Percentiles rank a stretch among this genome's conserved stretches.
These are phyloP conservation scores for Penicillium diatomitis DNA, from an alignment of 495 filamentous ascomycete species.

Conservation along the genomic window DNA sequence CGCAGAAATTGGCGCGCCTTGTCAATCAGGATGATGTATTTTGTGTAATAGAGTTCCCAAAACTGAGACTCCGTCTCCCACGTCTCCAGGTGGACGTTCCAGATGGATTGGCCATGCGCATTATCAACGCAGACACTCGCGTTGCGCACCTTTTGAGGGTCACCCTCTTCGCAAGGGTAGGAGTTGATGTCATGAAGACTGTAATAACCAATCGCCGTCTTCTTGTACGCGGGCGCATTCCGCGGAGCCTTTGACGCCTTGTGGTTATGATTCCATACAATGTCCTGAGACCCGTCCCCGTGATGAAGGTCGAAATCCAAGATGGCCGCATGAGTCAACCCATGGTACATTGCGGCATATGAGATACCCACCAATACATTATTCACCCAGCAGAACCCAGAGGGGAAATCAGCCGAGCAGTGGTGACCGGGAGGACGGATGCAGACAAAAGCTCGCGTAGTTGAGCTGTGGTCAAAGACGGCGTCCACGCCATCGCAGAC, in stretches of 20 bases:
- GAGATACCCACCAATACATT: constrained; percentile 96
- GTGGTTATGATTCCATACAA: constrained; percentile 79
- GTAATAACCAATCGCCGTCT: constrained; percentile 86
- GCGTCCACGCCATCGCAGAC: constrained; percentile 86
- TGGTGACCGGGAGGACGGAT: constrained; percentile 89
- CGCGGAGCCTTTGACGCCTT: constrained; percentile 46
- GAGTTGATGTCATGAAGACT: constrained; percentile 97
- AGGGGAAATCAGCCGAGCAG: constrained; percentile 78
- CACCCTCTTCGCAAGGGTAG: constrained; percentile 86
- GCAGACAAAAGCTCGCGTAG: constrained; percentile 68
- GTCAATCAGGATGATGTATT: constrained; percentile 64
- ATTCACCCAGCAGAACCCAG: constrained; percentile 97
- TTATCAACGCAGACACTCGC: constrained; percentile 89
- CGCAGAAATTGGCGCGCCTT: constrained; percentile 72
- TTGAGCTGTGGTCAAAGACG: constrained; percentile 54
- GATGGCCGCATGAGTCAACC: constrained; percentile 87
- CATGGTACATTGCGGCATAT: constrained; percentile 71
- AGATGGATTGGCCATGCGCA: constrained; percentile 83
- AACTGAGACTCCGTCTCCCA: constrained; percentile 80
- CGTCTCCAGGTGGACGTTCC: constrained; percentile 88
- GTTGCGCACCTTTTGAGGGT: constrained; percentile 80
- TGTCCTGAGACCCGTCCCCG: constrained; percentile 89
- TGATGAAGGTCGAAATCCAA: constrained; percentile 97
- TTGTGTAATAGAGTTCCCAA: constrained; percentile 73
- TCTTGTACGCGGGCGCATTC: constrained; percentile 62